These are phyloP conservation scores for Corynascus novoguineensis DNA, from an alignment of 495 filamentous ascomycete genomes.

Conservation along the genomic window DNA sequence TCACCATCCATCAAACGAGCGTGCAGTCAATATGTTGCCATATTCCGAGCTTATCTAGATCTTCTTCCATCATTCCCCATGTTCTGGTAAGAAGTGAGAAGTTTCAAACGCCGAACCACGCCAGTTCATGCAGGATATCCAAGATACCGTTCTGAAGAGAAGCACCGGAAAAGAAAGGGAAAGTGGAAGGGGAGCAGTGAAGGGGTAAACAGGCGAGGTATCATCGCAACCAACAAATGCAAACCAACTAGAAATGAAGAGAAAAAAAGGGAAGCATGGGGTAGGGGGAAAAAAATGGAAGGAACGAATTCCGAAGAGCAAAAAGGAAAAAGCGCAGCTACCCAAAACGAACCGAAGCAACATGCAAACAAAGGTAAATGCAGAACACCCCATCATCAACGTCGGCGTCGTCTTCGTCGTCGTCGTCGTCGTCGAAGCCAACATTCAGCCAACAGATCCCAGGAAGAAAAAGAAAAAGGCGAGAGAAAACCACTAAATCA, in stretches of 20 bases:
- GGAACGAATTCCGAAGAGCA: background rate
- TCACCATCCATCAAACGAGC: background rate
- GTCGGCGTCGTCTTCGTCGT: no score
- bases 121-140: conserved; percentile 6
- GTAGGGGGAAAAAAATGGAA: no score
- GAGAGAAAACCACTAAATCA: no score
- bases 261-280: background rate
- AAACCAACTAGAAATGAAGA: conserved; percentile 3
- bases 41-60: background rate
- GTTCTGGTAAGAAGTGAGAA: conserved; percentile 6
- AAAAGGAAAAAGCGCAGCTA: background rate
- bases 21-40: conserved; percentile 7
- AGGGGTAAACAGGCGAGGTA: conserved; percentile 9
- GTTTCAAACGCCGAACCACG: conserved; percentile 4
- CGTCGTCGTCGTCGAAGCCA: background rate
- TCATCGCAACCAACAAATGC: conserved; percentile 16
- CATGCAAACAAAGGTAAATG: background rate
- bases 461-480: no score
- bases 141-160: conserved; percentile 12
- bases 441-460: no score
- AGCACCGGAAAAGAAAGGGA: conserved; percentile 12
- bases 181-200: conserved; percentile 4
- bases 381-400: no score
- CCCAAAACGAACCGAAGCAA: background rate
- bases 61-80: background rate